Conservation (phyloP, 2,329 filamentous ascomycete genomes). For the Paracorniculantispora psalliotae region DNA sequence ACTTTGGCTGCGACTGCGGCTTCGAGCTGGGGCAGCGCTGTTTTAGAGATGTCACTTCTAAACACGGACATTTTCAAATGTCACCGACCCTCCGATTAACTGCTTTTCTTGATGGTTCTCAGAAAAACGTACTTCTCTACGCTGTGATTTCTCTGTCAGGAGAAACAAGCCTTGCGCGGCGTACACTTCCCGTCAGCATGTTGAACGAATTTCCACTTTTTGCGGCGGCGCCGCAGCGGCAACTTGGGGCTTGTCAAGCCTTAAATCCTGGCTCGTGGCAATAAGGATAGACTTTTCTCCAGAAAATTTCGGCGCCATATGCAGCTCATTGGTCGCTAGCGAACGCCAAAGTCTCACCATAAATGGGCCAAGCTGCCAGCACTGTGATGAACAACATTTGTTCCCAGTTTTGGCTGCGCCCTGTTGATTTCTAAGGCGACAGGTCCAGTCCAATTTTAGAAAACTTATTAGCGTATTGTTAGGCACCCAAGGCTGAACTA, state of each 20-base stretch:
- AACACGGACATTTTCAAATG: background rate
- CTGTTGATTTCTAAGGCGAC: background rate
- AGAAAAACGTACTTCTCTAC: no score
- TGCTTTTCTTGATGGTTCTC: no score
- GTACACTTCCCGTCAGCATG: slow-evolving; percentile 1
- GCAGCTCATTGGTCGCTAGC: background rate
- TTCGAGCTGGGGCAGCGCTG: background rate
- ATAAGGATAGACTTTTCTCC: background rate
- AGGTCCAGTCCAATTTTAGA: background rate
- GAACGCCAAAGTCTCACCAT: slow-evolving; percentile 7
- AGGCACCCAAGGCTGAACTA: background rate
- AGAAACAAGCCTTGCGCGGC: background rate
- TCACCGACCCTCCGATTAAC: no score
- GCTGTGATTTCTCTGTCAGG: no score
- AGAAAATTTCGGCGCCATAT: background rate
- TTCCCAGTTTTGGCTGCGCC: background rate
- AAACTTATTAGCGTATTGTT: no score
- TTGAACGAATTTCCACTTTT: background rate
- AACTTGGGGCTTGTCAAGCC: background rate
- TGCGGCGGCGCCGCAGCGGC: background rate
- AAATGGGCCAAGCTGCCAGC: no score
- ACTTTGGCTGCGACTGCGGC: background rate
- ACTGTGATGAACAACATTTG: background rate
- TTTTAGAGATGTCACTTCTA: background rate
- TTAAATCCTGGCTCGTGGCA: background rate